These are phyloP conservation scores for Eucalyptus marginata DNA, from an alignment of 345 rosid species.

Conservation along the genomic window DNA sequence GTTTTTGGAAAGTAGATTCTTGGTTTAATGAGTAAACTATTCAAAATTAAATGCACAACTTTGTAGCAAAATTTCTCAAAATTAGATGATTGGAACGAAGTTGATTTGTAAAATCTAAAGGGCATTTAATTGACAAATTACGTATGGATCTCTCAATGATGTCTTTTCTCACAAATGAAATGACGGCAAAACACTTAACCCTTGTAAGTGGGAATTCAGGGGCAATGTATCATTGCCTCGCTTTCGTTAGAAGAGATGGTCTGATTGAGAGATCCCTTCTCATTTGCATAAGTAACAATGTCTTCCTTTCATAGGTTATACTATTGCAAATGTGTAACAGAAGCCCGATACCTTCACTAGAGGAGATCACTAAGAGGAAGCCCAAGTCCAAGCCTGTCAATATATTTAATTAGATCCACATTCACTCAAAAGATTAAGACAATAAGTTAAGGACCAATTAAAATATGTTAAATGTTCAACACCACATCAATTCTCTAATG, in stretches of 20 bases:
- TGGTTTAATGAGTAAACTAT: not conserved
- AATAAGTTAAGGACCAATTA: too few species aligned
- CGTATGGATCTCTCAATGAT: fast-evolving
- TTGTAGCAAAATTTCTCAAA: not conserved
- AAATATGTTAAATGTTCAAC: too few species aligned
- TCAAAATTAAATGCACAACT: not conserved
- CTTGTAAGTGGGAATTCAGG: too few species aligned
- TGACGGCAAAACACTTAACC: too few species aligned
- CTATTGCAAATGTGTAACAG: fast-evolving
- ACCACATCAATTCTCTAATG: too few species aligned
- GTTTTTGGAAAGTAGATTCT: not conserved
- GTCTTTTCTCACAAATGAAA: not conserved
- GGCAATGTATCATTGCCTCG: not conserved
- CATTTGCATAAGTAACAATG: not conserved
- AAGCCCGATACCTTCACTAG: fast-evolving
- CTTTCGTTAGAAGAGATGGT: not conserved
- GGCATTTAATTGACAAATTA: too few species aligned
- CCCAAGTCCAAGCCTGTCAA: too few species aligned
- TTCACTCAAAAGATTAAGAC: fast-evolving
- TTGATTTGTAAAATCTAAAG: not conserved
- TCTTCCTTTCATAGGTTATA: too few species aligned
- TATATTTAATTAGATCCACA: fast-evolving
- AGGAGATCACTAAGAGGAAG: too few species aligned
- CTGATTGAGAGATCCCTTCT: not conserved
- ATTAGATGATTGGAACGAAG: fast-evolving